Evolutionary conservation across 2,329 filamentous ascomycete genomes (phyloP), one percentile per base, ranked within the genome.

Genomic region (Hansfordia pulvinata): DNA sequence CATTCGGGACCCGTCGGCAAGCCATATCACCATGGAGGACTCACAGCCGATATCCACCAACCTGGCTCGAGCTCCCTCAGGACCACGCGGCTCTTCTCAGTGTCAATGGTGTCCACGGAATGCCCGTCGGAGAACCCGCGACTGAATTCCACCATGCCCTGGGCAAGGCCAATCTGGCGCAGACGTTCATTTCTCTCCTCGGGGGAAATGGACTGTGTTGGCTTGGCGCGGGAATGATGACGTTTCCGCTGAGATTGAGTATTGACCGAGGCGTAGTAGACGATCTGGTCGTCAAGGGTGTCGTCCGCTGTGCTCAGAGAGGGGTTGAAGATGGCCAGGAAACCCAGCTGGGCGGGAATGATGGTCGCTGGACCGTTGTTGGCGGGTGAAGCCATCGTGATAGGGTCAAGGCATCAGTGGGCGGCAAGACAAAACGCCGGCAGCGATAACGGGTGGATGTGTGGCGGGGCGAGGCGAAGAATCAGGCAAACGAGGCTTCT

Each of bases 311-410:
- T 43, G 19, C 58, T 56, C 8, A 49, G 67, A 19, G 77, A 73
- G 18, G 92, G 90, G 50, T 93, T 96, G 64, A 93, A 98, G 49
- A 98, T 92, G 49, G 88, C 76, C 23, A 98, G 68, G 51, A 90
- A 96, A 42, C 82, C 80, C 17, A 96, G 70, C 46, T 82, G 82
- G 19, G 88, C 88, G 22, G 90, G 86, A 18, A 76, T 59, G 36
- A 80, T 49, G 16, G 41, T 35, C 25, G 26, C 36, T 5, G 36
- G 40, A 30, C 32, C 33, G 5, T 40, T 35, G 14, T 38, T 39
- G 23, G 31, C 28, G 13, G 37, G 25, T 5, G 31, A 30, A 14
- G 37, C 30, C 42, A 46, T 43, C 23, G 8, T 14, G 15, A 10
- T 4, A n/a, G 9, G 11, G 23, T 6, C 7, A n/a, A 17, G 7